Base-by-base conservation (phyloP, 306 rosid genomes). In the Cicer pinnatifidum region DNA sequence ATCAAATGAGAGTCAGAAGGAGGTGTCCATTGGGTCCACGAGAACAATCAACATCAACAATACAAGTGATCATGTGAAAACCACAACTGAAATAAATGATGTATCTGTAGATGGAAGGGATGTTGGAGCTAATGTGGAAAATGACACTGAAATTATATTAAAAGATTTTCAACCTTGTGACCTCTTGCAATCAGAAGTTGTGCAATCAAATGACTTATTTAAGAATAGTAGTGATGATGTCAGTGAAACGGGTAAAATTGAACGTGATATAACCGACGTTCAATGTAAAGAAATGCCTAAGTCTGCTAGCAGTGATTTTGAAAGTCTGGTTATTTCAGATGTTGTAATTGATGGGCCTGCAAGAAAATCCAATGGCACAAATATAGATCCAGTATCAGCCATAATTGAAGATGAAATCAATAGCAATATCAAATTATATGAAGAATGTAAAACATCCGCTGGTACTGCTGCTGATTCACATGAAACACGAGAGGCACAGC, bases 241-340 rank as follows among this genome's bases (percentile, higher is more conserved):
- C n/a, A 51, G 45, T 51, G 84, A 83, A 71, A 65, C 12, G 11
- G 70, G 64, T 52, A 75, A 67, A 79, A 53, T 6, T 45, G 82
- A 81, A 43, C 12, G 7, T 17, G 77, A 62, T 76, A n/a, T 66
- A 59, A 71, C 45, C 67, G 81, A 73, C 71, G 28, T 48, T 81
- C 78, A 81, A 47, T 75, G 70, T 57, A 48, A 48, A 69, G 84
- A 69, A 52, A 73, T 6, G 9, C 70, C 71, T 1, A 75, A 72
- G 37, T 73, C 83, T 61, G 54, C 60, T 11, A 20, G 57, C 71
- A 54, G 9, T 75, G 37, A 28, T 48, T 69, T 23, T n/a, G 85
- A 78, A 69, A 67, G 35, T 19, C 84, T 69, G 16, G n/a, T 11
- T 69, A 60, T 72, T 77, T 79, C 82, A 61, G 91, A 86, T 66